A percentile compares a stretch with the other conserved stretches of the same genome.
phyloP scores from a whole-genome alignment of 192 early-diverging fungal species.

The Umbelopsis ramanniana region DNA sequence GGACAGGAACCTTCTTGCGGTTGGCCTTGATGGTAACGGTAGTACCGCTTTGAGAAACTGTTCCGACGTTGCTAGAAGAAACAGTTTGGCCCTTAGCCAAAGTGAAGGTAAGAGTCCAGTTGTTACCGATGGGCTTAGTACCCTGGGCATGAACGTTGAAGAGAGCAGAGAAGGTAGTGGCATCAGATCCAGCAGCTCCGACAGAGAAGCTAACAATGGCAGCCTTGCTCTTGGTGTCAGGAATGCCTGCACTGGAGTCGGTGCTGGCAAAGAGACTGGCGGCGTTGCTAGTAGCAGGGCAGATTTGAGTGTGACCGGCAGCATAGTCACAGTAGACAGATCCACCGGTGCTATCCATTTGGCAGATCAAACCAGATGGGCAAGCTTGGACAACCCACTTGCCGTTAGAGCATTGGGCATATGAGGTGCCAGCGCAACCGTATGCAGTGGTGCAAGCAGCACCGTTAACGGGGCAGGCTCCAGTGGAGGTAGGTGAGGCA shows the following conservation, averaged over 20 bases:
- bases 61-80: conserved; percentile 44
- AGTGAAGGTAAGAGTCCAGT: conserved; percentile 48
- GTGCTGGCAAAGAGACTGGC: conserved; percentile 41
- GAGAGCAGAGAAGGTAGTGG: conserved; percentile 43
- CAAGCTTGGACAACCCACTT: conserved; percentile 48
- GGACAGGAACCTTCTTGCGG: conserved; percentile 24
- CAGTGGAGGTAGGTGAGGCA: conserved; percentile 27
- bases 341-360: conserved; percentile 43
- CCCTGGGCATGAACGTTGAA: conserved; percentile 48
- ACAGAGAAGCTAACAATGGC: conserved; percentile 45
- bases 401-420: conserved; percentile 52
- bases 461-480: conserved; percentile 47
- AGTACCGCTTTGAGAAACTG: conserved; percentile 28
- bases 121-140: conserved; percentile 39
- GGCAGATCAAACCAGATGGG: conserved; percentile 49
- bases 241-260: neutral
- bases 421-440: conserved; percentile 46
- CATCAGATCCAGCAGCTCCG: conserved; percentile 39
- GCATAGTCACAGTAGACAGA: conserved; percentile 46
- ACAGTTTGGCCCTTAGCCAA: conserved; percentile 44
- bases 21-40: conserved; percentile 44
- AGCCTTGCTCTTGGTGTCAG: conserved; percentile 36
- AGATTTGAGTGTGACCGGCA: conserved; percentile 33
- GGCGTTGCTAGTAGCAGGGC: conserved; percentile 38
- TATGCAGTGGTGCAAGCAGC: conserved; percentile 46